Evolutionary conservation across 805 yeast genomes (phyloP).

Genomic region (Hagleromyces aurorensis): DNA sequence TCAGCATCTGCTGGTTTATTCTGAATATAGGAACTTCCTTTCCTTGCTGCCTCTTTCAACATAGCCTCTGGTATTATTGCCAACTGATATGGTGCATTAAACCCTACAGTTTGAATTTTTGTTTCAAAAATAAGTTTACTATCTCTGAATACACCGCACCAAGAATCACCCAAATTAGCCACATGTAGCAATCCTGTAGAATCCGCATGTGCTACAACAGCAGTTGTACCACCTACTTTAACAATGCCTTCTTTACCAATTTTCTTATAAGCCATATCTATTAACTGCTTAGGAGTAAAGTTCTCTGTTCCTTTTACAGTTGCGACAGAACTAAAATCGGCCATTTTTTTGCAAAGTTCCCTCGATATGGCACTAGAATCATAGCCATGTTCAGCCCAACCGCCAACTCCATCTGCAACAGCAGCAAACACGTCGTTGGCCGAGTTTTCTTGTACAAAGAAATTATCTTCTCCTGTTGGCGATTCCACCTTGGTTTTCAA

Average conservation of each 20-base stretch:
- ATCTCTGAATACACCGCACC: conserved; percentile 80
- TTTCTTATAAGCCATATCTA: conserved; percentile 48
- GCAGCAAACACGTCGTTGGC: conserved; percentile 47
- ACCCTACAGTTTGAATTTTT: conserved; percentile 71
- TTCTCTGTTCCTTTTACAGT: conserved; percentile 6
- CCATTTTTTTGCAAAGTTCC: conserved; percentile 58
- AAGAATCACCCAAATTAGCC: conserved; percentile 89
- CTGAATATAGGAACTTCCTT: conserved; percentile 57
- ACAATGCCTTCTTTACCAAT: conserved; percentile 50
- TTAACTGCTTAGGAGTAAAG: conserved; percentile 39
- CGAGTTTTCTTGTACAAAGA: conserved; percentile 39
- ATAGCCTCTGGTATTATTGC: conserved; percentile 71
- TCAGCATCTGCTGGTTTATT: conserved; percentile 68
- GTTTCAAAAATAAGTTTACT: conserved; percentile 57
- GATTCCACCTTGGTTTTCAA: conserved; percentile 36
- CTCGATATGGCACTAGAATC: conserved; percentile 84
- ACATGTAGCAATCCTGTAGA: conserved; percentile 47
- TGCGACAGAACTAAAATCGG: conserved; percentile 21
- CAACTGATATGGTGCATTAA: conserved; percentile 88
- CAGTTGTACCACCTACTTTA: conserved; percentile 90
- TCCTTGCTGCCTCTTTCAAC: conserved; percentile 42
- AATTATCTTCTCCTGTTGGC: conserved; percentile 74
- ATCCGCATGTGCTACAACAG: conserved; percentile 69
- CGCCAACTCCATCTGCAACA: conserved; percentile 96
- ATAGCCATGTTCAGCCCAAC: conserved; percentile 89